Conservation (phyloP, 1,284 basidiomycete genomes). For the Porodaedalea pini region DNA sequence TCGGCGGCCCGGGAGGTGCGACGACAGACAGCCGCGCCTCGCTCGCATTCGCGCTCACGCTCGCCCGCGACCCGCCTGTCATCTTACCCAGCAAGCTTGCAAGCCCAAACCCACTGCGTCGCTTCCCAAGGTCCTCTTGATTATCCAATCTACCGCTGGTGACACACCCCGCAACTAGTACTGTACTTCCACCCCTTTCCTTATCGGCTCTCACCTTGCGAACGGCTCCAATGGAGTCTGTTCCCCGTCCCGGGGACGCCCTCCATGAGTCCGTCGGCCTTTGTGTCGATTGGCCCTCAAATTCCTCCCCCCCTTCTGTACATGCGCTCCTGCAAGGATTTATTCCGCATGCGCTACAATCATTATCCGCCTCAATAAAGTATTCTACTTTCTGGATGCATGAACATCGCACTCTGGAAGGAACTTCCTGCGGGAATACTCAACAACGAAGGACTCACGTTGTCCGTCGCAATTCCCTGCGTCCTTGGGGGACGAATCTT, state of each 20-base stretch:
- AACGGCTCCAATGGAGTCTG: no score
- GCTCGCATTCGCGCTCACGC: no score
- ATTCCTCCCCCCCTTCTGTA: no score
- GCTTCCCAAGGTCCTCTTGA: conserved; percentile 43
- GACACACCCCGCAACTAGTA: no score
- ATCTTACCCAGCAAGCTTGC: conserved; percentile 56
- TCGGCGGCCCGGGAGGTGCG: no score
- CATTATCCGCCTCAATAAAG: background rate
- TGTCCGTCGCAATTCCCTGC: background rate
- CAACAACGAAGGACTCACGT: background rate
- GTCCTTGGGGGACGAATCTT: background rate
- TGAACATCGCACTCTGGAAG: conserved; percentile 3
- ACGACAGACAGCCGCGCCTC: no score
- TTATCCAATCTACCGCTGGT: conserved; percentile 2
- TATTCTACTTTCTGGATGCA: background rate
- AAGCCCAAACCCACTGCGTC: conserved; percentile 68
- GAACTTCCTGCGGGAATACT: background rate
- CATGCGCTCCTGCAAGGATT: background rate
- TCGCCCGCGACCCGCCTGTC: background rate
- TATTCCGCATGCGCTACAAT: no score
- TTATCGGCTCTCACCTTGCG: no score
- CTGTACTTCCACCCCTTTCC: no score
- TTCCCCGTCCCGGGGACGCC: no score
- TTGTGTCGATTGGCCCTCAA: no score
- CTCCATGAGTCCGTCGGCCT: no score